Base-by-base conservation (phyloP, 2,329 filamentous ascomycete genomes). In the Epichloe sibirici region DNA sequence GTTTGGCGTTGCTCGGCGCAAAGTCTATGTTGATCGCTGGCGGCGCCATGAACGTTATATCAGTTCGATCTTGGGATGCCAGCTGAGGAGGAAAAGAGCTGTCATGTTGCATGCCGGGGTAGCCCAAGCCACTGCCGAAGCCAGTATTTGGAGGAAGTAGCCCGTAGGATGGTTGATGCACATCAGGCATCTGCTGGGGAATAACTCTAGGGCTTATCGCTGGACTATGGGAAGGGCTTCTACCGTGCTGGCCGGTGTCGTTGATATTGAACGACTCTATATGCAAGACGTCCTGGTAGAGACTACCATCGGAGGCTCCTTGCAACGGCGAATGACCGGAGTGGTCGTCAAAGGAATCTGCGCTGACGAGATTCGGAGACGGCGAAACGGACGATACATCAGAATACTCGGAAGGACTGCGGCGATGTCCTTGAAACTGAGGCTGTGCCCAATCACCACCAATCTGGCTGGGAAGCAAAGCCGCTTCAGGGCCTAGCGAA, bases 21-120 rank as follows among this genome's bases (percentile, higher is more conserved):
- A 88, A 90, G 65, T 95, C 88, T 60, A 96, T 93, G 64, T 93
- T 95, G 69, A 96, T 96, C 49, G 90, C 88, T 0, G 90, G 90
- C n/a, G 90, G 88, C 3, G 85, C 86, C 84, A 95, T 93, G 59
- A 86, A 82, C 5, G 81, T 79, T 64, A 87, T 78, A 53, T 90
- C 86, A 34, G 69, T 66, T 25, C 69, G 69, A 28, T 66, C 68
- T n/a, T 67, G 66, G 25, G 74, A 70, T 52, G 74, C 71, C 17
- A 81, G 66, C 34, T 71, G 66, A 5, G 78, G 66, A 5, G 78
- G 75, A 59, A 82, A 83, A 7, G 76, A 70, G 58, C 82, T 77
- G 3, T 62, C 64, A 31, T 57, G 68, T 55, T 64, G 69, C 55
- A 72, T 64, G 58, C 59, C 66, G 49, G 76, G 48, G 61, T 70